Conservation (phyloP, 108 stramenopile species). For the Nitzschia putrida region DNA sequence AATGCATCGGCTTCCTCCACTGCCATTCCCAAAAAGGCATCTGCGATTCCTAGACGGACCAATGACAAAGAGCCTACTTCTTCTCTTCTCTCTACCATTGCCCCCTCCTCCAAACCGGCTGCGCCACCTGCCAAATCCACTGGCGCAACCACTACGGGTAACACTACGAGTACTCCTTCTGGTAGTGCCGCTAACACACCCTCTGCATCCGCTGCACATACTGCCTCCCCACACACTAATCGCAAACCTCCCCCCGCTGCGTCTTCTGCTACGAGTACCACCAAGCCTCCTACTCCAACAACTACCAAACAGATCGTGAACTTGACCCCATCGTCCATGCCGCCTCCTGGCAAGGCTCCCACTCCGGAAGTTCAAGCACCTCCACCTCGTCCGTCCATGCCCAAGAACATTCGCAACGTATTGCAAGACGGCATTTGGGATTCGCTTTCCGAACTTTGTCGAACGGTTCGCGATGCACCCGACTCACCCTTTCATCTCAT, state of each 20-base stretch:
- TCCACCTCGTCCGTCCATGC: not conserved
- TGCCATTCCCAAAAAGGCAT: not conserved
- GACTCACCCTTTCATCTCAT: not conserved
- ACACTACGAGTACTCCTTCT: not conserved
- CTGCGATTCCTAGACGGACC: not conserved
- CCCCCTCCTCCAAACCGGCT: not conserved
- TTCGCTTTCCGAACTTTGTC: conserved; percentile 20
- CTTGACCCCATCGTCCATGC: not conserved
- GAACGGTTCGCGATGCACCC: not conserved
- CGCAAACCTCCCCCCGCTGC: too few relatives aligned
- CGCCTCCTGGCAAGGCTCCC: not conserved
- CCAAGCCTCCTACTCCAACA: not conserved
- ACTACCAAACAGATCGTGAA: not conserved
- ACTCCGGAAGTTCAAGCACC: not conserved
- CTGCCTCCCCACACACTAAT: not conserved
- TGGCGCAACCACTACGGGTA: not conserved
- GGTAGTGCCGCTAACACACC: not conserved
- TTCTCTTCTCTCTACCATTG: not conserved
- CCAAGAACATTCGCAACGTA: not conserved
- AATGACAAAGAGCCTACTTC: not conserved
- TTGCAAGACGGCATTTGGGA: conserved; percentile 18
- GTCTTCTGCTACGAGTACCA: not conserved
- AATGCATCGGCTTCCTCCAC: not conserved
- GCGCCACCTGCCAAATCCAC: not conserved
- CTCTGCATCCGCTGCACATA: not conserved